Evolutionary conservation across 306 rosid genomes (phyloP).

Genomic region (Citrullus mucosospermus): DNA sequence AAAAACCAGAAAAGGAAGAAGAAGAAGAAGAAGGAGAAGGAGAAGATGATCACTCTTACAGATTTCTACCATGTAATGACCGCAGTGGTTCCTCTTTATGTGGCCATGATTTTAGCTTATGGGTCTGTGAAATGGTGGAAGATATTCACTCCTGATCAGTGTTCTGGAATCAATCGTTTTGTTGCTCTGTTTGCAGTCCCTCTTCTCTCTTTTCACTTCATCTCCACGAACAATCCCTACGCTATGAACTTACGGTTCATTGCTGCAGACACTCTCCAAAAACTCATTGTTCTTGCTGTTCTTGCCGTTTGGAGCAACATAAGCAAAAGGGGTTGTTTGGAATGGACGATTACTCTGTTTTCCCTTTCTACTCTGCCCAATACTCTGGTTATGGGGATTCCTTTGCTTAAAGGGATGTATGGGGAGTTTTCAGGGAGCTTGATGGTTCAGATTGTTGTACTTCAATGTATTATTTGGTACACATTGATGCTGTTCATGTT

Average conservation of each 20-base stretch:
- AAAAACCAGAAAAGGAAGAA: background rate
- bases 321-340: conserved; percentile 62
- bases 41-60: conserved; percentile 44
- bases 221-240: conserved; percentile 71
- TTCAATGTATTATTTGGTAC: conserved; percentile 93
- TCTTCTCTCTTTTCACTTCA: conserved; percentile 79
- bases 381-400: conserved; percentile 89
- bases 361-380: conserved; percentile 80
- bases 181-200: conserved; percentile 92
- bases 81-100: conserved; percentile 83
- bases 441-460: conserved; percentile 90
- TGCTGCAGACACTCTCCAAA: conserved; percentile 86
- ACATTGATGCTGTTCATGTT: conserved; percentile 81
- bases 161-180: conserved; percentile 82
- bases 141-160: conserved; percentile 81
- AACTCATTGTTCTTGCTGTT: conserved; percentile 43
- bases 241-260: conserved; percentile 65
- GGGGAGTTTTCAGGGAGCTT: conserved; percentile 65
- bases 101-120: conserved; percentile 81
- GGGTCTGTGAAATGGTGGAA: conserved; percentile 98
- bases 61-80: conserved; percentile 95
- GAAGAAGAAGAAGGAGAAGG: background rate
- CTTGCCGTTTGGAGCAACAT: conserved; percentile 46
- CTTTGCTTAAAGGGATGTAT: conserved; percentile 84
- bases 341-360: conserved; percentile 81